These are phyloP conservation scores for Neurospora sp. DNA, from an alignment of 495 filamentous ascomycete species.

Conservation along the genomic window DNA sequence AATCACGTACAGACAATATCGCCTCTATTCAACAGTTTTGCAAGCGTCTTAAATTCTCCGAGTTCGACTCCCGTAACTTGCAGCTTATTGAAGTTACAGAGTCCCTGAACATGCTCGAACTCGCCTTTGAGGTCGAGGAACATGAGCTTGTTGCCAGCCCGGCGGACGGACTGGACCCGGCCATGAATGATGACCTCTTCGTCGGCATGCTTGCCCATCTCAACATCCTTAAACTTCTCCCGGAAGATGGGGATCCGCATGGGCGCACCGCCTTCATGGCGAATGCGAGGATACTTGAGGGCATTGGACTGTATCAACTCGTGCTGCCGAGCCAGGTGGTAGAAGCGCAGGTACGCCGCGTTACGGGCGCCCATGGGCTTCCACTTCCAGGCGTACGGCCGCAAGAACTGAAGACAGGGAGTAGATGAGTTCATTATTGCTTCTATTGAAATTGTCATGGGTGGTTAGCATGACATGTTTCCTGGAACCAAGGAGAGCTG, in stretches of 20 bases:
- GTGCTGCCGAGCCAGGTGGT: constrained; percentile 24
- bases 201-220: constrained; percentile 16
- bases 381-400: constrained; percentile 39
- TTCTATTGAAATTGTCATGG: constrained; percentile 3
- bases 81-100: constrained; percentile 57
- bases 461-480: background rate
- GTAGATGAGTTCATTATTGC: constrained; percentile 28
- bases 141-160: constrained; percentile 55
- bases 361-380: constrained; percentile 14
- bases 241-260: constrained; percentile 32
- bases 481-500: background rate
- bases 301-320: constrained; percentile 23
- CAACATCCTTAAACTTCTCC: constrained; percentile 22
- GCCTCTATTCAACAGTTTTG: constrained; percentile 52
- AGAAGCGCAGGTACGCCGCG: constrained; percentile 37
- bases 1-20: constrained; percentile 53
- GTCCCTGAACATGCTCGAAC: constrained; percentile 57
- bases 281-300: constrained; percentile 32
- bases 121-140: constrained; percentile 76
- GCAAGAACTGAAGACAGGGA: constrained; percentile 39
- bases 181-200: constrained; percentile 39
- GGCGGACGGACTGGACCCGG: constrained; percentile 33
- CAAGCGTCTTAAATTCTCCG: constrained; percentile 45
- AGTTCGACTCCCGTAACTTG: constrained; percentile 22
- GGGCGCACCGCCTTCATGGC: constrained; percentile 10